Conservation (phyloP, 805 yeast species). For the Candida easanensis region DNA sequence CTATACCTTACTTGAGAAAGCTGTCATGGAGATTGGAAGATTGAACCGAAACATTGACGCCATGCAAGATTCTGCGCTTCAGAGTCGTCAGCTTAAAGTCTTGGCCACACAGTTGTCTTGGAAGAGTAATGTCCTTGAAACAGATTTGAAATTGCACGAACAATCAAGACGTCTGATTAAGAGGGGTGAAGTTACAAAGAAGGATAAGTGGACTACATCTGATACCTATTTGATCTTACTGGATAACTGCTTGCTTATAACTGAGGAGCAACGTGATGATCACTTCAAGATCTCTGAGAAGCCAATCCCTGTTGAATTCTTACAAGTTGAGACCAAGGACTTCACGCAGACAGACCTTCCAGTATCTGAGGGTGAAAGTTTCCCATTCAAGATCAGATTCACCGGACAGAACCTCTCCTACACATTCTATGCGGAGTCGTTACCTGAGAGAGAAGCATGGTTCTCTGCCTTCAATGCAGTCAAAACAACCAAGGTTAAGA, state of each 20-base stretch:
- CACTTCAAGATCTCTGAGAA: constrained; percentile 46
- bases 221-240: constrained; percentile 51
- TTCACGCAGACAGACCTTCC: constrained; percentile 6
- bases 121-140: constrained; percentile 42
- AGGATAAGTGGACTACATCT: constrained; percentile 62
- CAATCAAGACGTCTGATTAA: constrained; percentile 53
- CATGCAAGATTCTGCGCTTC: constrained; percentile 59
- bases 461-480: constrained; percentile 47
- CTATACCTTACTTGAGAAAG: constrained; percentile 45
- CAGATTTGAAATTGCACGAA: constrained; percentile 51
- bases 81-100: constrained; percentile 49
- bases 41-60: constrained; percentile 61
- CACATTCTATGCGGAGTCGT: constrained; percentile 46
- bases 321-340: constrained; percentile 49
- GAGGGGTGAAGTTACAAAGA: constrained; percentile 56
- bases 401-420: constrained; percentile 55
- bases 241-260: constrained; percentile 68
- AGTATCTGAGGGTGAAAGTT: constrained; percentile 17
- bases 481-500: constrained; percentile 37
- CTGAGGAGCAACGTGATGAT: constrained; percentile 48
- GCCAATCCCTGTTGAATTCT: constrained; percentile 60
- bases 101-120: constrained; percentile 53
- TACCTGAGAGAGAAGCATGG: constrained; percentile 59
- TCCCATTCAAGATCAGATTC: constrained; percentile 50
- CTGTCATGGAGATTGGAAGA: constrained; percentile 50